A percentile compares a stretch with the other conserved stretches of the same genome.
Evolutionary conservation across 2,329 filamentous ascomycete species (phyloP).

Genomic region (Gliomastix tumulicola): DNA sequence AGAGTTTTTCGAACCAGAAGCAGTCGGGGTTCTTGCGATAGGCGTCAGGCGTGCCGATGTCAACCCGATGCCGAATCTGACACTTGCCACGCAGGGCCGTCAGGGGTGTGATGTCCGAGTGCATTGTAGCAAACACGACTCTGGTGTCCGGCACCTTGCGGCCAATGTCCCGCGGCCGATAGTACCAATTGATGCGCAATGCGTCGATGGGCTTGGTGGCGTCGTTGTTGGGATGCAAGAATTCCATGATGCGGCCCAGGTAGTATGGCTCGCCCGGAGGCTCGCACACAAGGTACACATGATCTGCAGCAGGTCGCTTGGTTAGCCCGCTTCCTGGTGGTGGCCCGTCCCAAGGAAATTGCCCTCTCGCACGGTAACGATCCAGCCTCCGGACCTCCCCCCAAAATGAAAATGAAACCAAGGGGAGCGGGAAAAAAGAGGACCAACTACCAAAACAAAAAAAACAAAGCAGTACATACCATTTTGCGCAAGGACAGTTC

Average conservation of each 20-base stretch:
- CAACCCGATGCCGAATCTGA: conserved; percentile 78
- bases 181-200: conserved; percentile 96
- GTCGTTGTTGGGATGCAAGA: conserved; percentile 76
- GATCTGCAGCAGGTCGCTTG: too few species aligned
- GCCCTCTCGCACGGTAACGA: too few species aligned
- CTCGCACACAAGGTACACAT: conserved; percentile 96
- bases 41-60: conserved; percentile 74
- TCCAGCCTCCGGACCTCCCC: too few species aligned
- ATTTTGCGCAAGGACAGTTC: conserved; percentile 74
- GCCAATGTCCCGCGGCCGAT: conserved; percentile 90
- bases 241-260: conserved; percentile 96
- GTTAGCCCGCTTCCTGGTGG: too few species aligned
- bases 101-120: conserved; percentile 91
- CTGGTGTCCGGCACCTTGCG: conserved; percentile 88
- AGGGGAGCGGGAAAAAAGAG: too few species aligned
- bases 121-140: conserved; percentile 93
- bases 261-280: conserved; percentile 98
- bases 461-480: conserved; percentile 55
- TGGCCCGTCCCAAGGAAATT: too few species aligned
- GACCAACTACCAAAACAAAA: too few species aligned
- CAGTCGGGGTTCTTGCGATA: conserved; percentile 80
- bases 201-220: conserved; percentile 69
- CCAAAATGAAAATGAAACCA: too few species aligned
- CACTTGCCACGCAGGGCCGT: conserved; percentile 92
- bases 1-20: conserved; percentile 97